Evolutionary conservation across 805 yeast species (phyloP).

Genomic region (Tetrapisispora phaffii): DNA sequence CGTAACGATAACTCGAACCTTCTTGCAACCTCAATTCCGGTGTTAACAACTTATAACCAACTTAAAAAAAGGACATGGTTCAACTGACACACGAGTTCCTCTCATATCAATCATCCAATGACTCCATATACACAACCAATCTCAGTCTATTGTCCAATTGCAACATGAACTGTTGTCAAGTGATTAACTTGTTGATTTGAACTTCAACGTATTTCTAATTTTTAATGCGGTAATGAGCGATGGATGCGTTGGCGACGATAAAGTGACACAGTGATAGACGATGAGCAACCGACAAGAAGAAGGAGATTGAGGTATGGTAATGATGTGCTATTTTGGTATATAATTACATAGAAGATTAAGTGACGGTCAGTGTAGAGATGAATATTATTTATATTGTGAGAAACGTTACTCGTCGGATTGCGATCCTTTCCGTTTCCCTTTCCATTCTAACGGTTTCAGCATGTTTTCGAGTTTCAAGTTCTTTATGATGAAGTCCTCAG

Average conservation of each 20-base stretch:
- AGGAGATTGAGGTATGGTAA: background rate
- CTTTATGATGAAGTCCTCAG: conserved; percentile 44
- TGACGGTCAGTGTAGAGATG: no score
- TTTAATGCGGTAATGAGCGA: background rate
- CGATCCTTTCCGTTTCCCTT: background rate
- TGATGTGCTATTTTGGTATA: background rate
- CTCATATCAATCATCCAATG: no score
- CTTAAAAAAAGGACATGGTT: no score
- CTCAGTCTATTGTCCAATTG: no score
- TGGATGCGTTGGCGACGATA: background rate
- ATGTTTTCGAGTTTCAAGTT: conserved; percentile 29
- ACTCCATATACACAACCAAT: no score
- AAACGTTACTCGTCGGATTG: background rate
- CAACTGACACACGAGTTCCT: no score
- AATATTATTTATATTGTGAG: no score
- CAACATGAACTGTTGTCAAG: background rate
- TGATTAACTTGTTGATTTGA: background rate
- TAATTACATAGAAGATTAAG: no score
- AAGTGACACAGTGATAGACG: background rate
- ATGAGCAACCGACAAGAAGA: background rate
- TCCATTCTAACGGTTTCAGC: background rate
- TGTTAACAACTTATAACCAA: no score
- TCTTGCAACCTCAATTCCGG: no score
- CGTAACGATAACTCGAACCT: no score
- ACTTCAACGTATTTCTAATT: background rate